phyloP scores from a whole-genome alignment of 2,329 filamentous ascomycete genomes.

The Ramularia collo-cygni region DNA sequence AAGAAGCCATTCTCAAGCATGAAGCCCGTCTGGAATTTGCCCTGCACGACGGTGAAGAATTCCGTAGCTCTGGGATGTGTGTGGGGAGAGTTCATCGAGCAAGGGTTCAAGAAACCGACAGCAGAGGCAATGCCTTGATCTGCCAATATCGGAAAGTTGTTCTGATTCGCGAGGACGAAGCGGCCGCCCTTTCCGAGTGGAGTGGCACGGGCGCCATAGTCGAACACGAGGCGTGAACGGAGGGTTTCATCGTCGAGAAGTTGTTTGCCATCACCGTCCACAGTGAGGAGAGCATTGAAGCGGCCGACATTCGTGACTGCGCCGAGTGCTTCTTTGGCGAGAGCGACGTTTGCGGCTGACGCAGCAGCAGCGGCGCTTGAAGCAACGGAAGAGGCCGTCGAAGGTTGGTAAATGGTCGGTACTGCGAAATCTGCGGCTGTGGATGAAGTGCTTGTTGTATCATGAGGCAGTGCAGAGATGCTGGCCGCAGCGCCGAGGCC shows the following conservation, averaged over 20 bases:
- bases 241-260: conserved; percentile 6
- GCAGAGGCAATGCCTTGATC: conserved; percentile 13
- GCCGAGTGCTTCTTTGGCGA: conserved; percentile 7
- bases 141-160: conserved; percentile 14
- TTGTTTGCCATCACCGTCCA: conserved; percentile 9
- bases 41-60: conserved; percentile 40
- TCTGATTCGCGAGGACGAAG: conserved; percentile 13
- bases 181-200: conserved; percentile 7
- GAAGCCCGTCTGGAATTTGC: conserved; percentile 38
- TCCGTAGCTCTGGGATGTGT: conserved; percentile 44
- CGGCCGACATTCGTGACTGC: conserved; percentile 12
- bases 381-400: conserved; percentile 6
- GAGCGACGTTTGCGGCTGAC: conserved; percentile 6
- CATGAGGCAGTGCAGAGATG: conserved; percentile 11
- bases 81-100: conserved; percentile 40
- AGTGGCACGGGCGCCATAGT: conserved; percentile 8
- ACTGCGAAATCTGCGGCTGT: not conserved
- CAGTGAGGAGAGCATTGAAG: conserved; percentile 12
- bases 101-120: conserved; percentile 29
- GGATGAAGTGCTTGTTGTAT: no score
- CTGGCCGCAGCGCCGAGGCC: conserved; percentile 11
- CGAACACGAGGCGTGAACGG: conserved; percentile 11
- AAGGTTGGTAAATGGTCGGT: not conserved
- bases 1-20: conserved; percentile 41
- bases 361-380: conserved; percentile 9